A percentile compares a stretch with the other conserved stretches of the same genome.
phyloP scores from a whole-genome alignment of 2,329 filamentous ascomycete genomes.

The Daldinia sp. region DNA sequence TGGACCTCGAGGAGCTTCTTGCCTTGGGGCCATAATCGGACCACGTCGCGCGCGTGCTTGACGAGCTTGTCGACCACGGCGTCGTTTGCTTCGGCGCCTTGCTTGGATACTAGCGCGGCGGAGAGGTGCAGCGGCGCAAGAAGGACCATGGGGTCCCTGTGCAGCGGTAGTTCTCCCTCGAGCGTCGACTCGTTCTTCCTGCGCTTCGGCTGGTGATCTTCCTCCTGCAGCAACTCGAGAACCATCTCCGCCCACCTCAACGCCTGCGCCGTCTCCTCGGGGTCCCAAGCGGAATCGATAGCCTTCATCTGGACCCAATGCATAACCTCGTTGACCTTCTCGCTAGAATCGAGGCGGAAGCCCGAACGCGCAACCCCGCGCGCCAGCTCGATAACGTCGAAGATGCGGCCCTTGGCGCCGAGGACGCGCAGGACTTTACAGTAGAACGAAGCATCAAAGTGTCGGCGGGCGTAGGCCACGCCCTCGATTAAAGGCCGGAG shows the following conservation, averaged over 20 bases:
- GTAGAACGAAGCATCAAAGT: slow-evolving; percentile 48
- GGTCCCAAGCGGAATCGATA: slow-evolving; percentile 48
- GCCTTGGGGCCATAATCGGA: slow-evolving; percentile 53
- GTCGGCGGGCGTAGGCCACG: slow-evolving; percentile 53
- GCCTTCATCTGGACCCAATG: slow-evolving; percentile 54
- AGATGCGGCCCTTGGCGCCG: slow-evolving; percentile 52
- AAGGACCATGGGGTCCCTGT: slow-evolving; percentile 55
- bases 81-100: slow-evolving; percentile 40
- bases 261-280: slow-evolving; percentile 52
- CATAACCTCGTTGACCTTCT: slow-evolving; percentile 53
- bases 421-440: slow-evolving; percentile 53
- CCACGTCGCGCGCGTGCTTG: slow-evolving; percentile 50
- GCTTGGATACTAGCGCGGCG: slow-evolving; percentile 51
- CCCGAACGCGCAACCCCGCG: slow-evolving; percentile 57
- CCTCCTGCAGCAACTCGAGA: slow-evolving; percentile 58
- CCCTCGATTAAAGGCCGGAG: slow-evolving; percentile 61
- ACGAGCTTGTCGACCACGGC: slow-evolving; percentile 47
- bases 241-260: slow-evolving; percentile 57
- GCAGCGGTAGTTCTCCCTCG: slow-evolving; percentile 44
- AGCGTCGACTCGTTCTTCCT: slow-evolving; percentile 20
- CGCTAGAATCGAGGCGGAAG: slow-evolving; percentile 52
- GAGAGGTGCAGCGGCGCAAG: slow-evolving; percentile 54
- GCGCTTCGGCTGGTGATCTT: slow-evolving; percentile 48
- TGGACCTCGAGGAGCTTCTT: slow-evolving; percentile 51
- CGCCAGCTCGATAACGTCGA: slow-evolving; percentile 59